Base-by-base conservation (phyloP, 1,139 yeast genomes). In the Candida sojae region DNA sequence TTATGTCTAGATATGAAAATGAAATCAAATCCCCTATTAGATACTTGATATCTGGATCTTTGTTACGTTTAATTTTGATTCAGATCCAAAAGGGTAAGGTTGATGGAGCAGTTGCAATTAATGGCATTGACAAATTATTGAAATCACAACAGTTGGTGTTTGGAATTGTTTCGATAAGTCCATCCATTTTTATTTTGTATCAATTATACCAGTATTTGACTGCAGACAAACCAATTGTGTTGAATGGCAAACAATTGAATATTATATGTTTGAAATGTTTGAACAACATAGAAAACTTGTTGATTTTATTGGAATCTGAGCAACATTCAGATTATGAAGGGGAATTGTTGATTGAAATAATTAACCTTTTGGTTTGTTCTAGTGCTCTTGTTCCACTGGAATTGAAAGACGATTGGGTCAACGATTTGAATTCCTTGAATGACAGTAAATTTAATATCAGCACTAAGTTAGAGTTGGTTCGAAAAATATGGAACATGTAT, bases 41-140 rank as follows among this genome's bases (percentile, higher is more conserved):
- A 50, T 84, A 86, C 36, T 55, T 89, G 5, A 48, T 83, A 4
- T 69, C 73, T 7, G 99, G 98, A 3, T 80, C 84, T 46, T 75
- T 93, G 53, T 69, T 91, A 7, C 77, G 96, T 45, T 84, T 93
- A 10, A 67, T 93, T 42, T 68, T 93, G 58, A 92, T 93, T 51
- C 98, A 93, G 66, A 74, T 93, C 8, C 99, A 93, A 64, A 93
- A 93, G 67, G 87, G 96, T 11, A 93, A 93, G 68, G 97, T 93
- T 11, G 99, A 93, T 63, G 96, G 96, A 3, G 93, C 89, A 32
- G 74, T 91, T 7, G 98, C 97, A 0, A 80, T 93, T 53, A 83
- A 79, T 57, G 98, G 98, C 7, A 92, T 93, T 53, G 98, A 93
- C 67, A 86, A 88, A 63, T 72, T 93, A 55, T 76, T 93, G 47